phyloP scores from a whole-genome alignment of 176 grass and related monocot genomes.

The Hordeum marinum region DNA sequence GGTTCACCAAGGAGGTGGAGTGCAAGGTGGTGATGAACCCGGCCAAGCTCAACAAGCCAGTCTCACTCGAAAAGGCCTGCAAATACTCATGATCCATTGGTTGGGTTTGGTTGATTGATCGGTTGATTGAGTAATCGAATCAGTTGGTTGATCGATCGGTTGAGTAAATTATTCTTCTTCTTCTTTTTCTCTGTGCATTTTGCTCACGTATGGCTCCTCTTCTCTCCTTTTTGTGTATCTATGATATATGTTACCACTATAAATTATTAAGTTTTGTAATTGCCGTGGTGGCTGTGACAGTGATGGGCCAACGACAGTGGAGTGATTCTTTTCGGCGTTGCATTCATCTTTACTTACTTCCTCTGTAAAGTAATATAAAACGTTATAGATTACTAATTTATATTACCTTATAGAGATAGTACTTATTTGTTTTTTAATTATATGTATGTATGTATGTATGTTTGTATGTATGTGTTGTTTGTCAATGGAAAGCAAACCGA shows the following conservation, averaged over 20 bases:
- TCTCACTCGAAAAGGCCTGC: conserved; percentile 52
- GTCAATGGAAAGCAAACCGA: not conserved
- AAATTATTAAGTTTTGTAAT: not conserved
- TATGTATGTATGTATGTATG: not conserved
- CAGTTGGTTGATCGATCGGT: not conserved
- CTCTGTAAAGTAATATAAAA: too few relatives aligned
- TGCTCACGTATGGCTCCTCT: not conserved
- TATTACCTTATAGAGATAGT: too few relatives aligned
- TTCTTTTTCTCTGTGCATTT: not conserved
- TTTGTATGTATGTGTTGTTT: not conserved
- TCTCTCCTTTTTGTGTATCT: not conserved
- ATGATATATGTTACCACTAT: not conserved
- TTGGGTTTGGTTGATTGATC: not conserved
- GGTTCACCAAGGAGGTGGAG: conserved; percentile 44
- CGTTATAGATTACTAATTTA: too few relatives aligned
- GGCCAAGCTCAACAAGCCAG: conserved; percentile 48
- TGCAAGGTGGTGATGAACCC: conserved; percentile 62
- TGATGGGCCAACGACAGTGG: not conserved
- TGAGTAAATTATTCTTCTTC: not conserved
- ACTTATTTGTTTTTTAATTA: not conserved
- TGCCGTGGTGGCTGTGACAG: not conserved
- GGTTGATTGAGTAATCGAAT: not conserved
- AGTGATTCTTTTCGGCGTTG: not conserved
- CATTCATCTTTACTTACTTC: not conserved
- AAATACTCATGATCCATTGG: conserved; percentile 12